These are phyloP conservation scores for Phytophthora quininea DNA, from an alignment of 352 stramenopile species.

Conservation along the genomic window DNA sequence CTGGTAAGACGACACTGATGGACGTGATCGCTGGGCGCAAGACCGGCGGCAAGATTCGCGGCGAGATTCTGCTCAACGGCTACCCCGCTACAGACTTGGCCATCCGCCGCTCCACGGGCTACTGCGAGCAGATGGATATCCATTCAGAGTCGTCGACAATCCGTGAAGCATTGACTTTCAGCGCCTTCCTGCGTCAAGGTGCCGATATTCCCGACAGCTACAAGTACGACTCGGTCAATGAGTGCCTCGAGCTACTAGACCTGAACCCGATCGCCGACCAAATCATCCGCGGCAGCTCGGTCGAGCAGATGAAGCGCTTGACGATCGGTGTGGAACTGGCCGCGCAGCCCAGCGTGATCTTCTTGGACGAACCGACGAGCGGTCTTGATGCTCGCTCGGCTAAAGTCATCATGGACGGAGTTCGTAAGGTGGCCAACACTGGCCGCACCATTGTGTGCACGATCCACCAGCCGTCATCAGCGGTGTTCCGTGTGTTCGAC, in stretches of 20 bases:
- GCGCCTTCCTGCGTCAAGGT: slow-evolving; percentile 15
- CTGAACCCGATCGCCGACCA: slow-evolving; percentile 37
- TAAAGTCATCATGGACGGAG: neutral
- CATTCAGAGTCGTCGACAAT: slow-evolving; percentile 28
- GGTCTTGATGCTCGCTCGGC: slow-evolving; percentile 1
- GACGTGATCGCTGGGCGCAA: slow-evolving; percentile 96
- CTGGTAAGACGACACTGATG: slow-evolving; percentile 95
- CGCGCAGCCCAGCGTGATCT: slow-evolving; percentile 20
- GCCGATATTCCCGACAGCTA: slow-evolving; percentile 12
- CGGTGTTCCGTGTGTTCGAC: neutral
- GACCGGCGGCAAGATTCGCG: slow-evolving; percentile 82
- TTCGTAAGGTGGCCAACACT: neutral
- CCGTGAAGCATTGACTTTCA: slow-evolving; percentile 57
- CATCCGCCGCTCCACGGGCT: slow-evolving; percentile 29
- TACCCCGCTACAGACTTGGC: slow-evolving; percentile 46
- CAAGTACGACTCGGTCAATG: slow-evolving; percentile 33
- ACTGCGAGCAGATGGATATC: slow-evolving; percentile 49
- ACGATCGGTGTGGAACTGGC: slow-evolving; percentile 23
- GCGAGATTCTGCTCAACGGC: slow-evolving; percentile 92
- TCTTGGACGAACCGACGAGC: slow-evolving; percentile 23
- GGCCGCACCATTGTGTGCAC: neutral
- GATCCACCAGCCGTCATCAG: neutral
- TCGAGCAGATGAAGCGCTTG: slow-evolving; percentile 24
- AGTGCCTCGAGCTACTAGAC: slow-evolving; percentile 40
- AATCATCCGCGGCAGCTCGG: slow-evolving; percentile 32